phyloP scores from a whole-genome alignment of 2,329 filamentous ascomycete genomes.

The Fusarium sp. region DNA sequence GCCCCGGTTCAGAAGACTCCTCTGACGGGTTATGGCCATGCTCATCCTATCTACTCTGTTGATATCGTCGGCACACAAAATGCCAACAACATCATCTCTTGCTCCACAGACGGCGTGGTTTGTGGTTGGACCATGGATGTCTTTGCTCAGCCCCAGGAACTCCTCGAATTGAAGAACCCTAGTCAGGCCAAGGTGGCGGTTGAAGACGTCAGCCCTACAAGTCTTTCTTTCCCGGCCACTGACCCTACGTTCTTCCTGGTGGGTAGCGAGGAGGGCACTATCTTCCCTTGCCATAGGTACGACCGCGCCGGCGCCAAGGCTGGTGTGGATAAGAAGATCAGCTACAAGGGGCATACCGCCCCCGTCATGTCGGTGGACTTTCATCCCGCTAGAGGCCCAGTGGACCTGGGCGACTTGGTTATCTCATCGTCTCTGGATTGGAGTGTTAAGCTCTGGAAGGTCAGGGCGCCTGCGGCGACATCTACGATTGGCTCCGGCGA shows the following conservation, averaged over 20 bases:
- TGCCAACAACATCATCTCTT: conserved; percentile 97
- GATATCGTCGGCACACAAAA: conserved; percentile 98
- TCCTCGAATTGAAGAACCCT: conserved; percentile 86
- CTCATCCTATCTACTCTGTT: conserved; percentile 94
- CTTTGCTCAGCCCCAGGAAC: conserved; percentile 95
- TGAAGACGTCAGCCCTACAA: conserved; percentile 94
- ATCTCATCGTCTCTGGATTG: conserved; percentile 94
- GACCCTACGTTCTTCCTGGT: conserved; percentile 98
- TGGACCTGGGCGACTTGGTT: conserved; percentile 93
- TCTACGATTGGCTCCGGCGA: conserved; percentile 65
- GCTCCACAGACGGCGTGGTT: conserved; percentile 94
- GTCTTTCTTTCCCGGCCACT: conserved; percentile 91
- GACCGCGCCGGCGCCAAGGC: conserved; percentile 97
- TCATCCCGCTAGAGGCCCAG: conserved; percentile 88
- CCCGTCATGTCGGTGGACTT: conserved; percentile 97
- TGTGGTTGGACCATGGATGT: conserved; percentile 99
- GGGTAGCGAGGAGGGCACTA: conserved; percentile 94
- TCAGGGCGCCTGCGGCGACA: conserved; percentile 80
- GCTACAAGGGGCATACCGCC: conserved; percentile 89
- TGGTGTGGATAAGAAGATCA: conserved; percentile 87
- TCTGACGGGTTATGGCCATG: conserved; percentile 92
- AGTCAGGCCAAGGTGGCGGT: conserved; percentile 78
- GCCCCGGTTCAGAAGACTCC: conserved; percentile 95
- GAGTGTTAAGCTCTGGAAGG: conserved; percentile 97
- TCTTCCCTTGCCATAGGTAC: conserved; percentile 96